phyloP scores from a whole-genome alignment of 345 rosid species.

The Aquilaria yunnanensis region DNA sequence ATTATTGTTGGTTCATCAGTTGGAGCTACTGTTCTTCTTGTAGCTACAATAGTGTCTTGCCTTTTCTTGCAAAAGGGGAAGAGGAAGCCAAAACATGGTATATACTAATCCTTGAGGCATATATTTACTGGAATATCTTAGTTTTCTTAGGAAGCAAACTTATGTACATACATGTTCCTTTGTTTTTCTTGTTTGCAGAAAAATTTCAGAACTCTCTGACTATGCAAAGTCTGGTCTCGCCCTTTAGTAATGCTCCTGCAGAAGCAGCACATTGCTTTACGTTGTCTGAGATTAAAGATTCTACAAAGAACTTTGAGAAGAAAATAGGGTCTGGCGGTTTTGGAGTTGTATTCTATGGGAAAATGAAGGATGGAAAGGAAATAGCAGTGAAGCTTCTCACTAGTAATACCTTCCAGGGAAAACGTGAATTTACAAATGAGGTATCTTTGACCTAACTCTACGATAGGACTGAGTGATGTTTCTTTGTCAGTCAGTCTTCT shows the following conservation, averaged over 20 bases:
- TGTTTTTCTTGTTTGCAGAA: slow-evolving; percentile 29
- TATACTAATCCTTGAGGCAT: slow-evolving; percentile 4
- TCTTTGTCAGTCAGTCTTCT: not conserved
- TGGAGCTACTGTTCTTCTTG: slow-evolving; percentile 71
- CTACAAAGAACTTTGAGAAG: slow-evolving; percentile 69
- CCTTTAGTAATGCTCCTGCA: slow-evolving; percentile 56
- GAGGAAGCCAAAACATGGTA: slow-evolving; percentile 45
- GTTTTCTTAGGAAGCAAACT: not conserved
- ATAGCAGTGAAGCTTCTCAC: slow-evolving; percentile 87
- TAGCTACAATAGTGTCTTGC: slow-evolving; percentile 54
- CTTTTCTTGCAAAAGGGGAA: slow-evolving; percentile 46
- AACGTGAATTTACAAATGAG: slow-evolving; percentile 94
- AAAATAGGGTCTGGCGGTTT: slow-evolving; percentile 98
- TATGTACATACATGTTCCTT: slow-evolving; percentile 6
- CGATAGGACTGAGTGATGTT: not conserved
- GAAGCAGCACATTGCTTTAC: slow-evolving; percentile 87
- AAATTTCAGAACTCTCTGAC: slow-evolving; percentile 35
- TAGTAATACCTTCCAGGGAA: slow-evolving; percentile 86
- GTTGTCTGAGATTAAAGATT: slow-evolving; percentile 65
- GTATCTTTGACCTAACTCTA: slow-evolving; percentile 27
- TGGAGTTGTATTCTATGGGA: slow-evolving; percentile 89
- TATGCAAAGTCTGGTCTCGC: slow-evolving; percentile 48
- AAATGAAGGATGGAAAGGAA: slow-evolving; percentile 81
- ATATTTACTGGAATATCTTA: slow-evolving; percentile 5
- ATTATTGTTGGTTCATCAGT: slow-evolving; percentile 57